Conservation (phyloP, 352 stramenopile genomes). For the Globisporangium apiculatum region DNA sequence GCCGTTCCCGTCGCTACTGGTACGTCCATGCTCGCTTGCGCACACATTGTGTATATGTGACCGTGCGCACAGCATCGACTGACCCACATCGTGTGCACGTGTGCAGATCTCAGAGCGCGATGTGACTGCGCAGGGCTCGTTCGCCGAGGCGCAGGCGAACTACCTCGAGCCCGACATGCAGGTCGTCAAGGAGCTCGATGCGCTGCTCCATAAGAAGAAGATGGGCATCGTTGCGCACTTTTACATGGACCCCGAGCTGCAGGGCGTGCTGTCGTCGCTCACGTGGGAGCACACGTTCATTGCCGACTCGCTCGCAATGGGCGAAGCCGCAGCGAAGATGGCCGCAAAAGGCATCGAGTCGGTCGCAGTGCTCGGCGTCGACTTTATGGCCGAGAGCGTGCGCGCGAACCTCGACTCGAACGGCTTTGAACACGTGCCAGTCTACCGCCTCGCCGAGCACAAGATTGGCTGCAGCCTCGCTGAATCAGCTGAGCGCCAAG, state of each 20-base stretch:
- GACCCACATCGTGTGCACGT: not conserved
- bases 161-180: constrained; percentile 83
- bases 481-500: constrained; percentile 90
- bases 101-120: constrained; percentile 64
- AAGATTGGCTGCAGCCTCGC: constrained; percentile 95
- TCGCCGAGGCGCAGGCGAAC: constrained; percentile 83
- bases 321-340: constrained; percentile 95
- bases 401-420: constrained; percentile 92
- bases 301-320: constrained; percentile 96
- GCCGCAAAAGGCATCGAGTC: constrained; percentile 82
- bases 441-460: constrained; percentile 90
- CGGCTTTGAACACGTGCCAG: constrained; percentile 86
- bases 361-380: constrained; percentile 93
- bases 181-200: constrained; percentile 83
- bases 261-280: constrained; percentile 82
- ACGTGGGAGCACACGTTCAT: constrained; percentile 91
- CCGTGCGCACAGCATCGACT: not conserved
- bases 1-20: constrained; percentile 73
- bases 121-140: constrained; percentile 78
- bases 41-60: not conserved
- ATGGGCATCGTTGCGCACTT: constrained; percentile 97
- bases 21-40: constrained; percentile 17
- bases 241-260: constrained; percentile 98
- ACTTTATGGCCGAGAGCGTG: constrained; percentile 98
- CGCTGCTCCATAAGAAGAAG: constrained; percentile 86